A percentile compares a stretch with the other conserved stretches of the same genome.
Conservation (phyloP, 2,329 filamentous ascomycete species). For the Colletotrichum aenigma region DNA sequence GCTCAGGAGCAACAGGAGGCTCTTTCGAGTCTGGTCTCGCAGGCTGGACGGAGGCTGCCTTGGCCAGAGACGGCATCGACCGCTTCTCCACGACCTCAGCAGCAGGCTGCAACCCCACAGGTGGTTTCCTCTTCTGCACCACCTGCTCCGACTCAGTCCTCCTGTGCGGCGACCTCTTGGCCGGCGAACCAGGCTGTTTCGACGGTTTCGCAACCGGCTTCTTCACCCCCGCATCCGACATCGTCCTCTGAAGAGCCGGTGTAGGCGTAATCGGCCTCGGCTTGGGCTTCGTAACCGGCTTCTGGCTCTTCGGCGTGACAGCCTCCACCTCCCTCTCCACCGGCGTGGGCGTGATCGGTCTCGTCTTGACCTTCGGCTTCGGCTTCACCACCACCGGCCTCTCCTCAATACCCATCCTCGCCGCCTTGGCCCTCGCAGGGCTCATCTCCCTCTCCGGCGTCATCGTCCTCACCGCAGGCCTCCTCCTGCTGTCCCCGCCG, state of each 20-base stretch:
- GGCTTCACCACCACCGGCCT: not conserved
- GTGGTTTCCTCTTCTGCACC: not conserved
- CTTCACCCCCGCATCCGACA: not conserved
- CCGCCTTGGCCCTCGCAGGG: conserved; percentile 19
- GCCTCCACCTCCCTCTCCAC: not conserved
- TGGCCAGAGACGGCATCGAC: not conserved
- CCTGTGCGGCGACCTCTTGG: not conserved
- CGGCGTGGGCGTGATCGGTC: conserved; percentile 3
- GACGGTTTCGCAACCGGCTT: not conserved
- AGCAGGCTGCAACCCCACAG: not conserved
- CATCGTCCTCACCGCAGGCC: conserved; percentile 28
- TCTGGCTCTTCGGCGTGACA: not conserved
- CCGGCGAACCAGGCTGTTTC: not conserved
- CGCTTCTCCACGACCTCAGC: not conserved
- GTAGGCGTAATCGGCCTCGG: not conserved
- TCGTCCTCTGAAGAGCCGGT: not conserved
- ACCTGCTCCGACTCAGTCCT: not conserved
- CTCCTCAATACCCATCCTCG: conserved; percentile 1
- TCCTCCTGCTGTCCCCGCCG: conserved; percentile 4
- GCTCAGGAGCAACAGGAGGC: not conserved
- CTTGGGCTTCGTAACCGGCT: not conserved
- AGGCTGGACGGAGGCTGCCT: not conserved
- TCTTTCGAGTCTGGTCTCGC: not conserved
- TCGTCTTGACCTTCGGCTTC: conserved; percentile 29
- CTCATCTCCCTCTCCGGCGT: conserved; percentile 35